Evolutionary conservation across 2,329 filamentous ascomycete genomes (phyloP), one percentile per base, ranked within the genome.

Genomic region (Cercospora citrullina): DNA sequence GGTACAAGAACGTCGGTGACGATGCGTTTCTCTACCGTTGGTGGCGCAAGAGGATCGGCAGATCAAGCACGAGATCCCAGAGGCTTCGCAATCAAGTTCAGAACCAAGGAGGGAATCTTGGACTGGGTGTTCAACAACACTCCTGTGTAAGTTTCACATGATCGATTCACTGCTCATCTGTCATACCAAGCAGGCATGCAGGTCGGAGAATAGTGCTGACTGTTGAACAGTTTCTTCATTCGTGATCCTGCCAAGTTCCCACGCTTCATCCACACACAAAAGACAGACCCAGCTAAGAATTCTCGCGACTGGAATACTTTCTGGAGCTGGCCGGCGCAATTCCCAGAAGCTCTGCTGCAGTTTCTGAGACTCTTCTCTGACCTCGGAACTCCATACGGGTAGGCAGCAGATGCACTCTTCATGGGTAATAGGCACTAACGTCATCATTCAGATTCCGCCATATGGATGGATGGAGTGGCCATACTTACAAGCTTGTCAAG

Each of bases 11-110:
- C 90, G 0, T 87, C 85, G 0, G 82, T 92, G 0, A 91, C 91
- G 72, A 76, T 91, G 23, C 88, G 91, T 0, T 93, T 94, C 78
- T 94, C 91, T 0, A 94, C 92, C 0, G 91, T 93, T 1, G 87
- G 91, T 26, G 91, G 94, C 81, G 90, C 92, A 3, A 87, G 91
- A 48, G 91, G 91, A 1, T 94, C 93, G 70, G 91, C 83, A 4
- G 83, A 84, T 65, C 76, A 80, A 64, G 82, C 80, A 9, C 78
- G 83, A 26, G 82, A 85, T 66, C 81, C 81, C 2, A 79, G 83
- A 64, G 83, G 83, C 0, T 84, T 84, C 51, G 82, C 83, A 7
- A 81, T 85, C 74, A 85, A 85, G 70, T 81, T 84, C 68, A 82
- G 83, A 64, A 85, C 83, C 0, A 77, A 77, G 39, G 82, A 85